Conservation (phyloP, 106 monocot genomes). For the Dendrobium huoshanense region DNA sequence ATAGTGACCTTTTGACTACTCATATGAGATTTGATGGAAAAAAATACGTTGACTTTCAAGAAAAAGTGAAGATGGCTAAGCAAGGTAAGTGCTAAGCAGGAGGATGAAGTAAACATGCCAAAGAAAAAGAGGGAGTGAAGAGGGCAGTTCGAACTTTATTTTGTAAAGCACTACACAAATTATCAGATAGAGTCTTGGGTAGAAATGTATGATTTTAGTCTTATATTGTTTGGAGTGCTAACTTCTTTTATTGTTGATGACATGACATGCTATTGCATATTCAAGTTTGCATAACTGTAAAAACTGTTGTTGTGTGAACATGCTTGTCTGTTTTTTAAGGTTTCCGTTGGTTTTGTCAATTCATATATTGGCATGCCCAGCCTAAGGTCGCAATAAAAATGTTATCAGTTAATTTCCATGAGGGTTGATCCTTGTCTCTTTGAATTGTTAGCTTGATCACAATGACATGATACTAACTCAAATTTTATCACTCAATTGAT, state of each 20-base stretch:
- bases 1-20: not conserved
- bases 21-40: not conserved
- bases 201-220: not conserved
- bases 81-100: too few species aligned
- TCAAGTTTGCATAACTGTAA: not conserved
- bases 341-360: not conserved
- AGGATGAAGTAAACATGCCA: too few species aligned
- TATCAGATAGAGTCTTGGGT: not conserved
- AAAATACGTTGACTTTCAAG: not conserved
- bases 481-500: not conserved
- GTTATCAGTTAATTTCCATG: not conserved
- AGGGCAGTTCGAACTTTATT: not conserved
- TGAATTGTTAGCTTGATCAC: not conserved
- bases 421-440: not conserved
- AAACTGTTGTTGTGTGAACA: not conserved
- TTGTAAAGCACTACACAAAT: not conserved
- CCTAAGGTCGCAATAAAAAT: not conserved
- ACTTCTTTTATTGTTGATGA: not conserved
- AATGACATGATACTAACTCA: not conserved
- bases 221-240: not conserved
- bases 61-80: not conserved
- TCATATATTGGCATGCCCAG: not conserved
- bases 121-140: not conserved
- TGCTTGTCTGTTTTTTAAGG: not conserved
- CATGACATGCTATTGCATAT: not conserved